Evolutionary conservation across 495 filamentous ascomycete genomes (phyloP).

Genomic region (Rhizodiscina lignyota): DNA sequence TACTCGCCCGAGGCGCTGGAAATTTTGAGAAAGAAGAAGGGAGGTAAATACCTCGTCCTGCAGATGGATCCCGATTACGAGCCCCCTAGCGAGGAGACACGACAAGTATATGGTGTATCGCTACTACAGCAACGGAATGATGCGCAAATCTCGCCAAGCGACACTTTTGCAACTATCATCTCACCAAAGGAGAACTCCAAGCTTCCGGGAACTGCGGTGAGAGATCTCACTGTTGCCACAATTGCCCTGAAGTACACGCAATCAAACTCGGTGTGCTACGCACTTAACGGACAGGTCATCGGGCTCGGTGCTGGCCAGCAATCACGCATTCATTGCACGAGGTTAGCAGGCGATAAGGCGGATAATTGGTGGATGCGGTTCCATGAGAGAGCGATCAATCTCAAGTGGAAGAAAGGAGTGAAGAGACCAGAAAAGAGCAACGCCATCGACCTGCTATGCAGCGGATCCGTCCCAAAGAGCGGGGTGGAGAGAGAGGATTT

Average conservation of each 20-base stretch:
- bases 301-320: conserved; percentile 94
- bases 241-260: conserved; percentile 97
- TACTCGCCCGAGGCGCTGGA: conserved; percentile 73
- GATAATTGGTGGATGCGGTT: conserved; percentile 99
- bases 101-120: conserved; percentile 77
- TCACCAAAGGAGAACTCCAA: conserved; percentile 44
- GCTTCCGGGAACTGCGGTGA: conserved; percentile 64
- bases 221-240: conserved; percentile 88
- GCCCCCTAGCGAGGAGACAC: conserved; percentile 55
- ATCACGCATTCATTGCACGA: conserved; percentile 94
- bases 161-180: conserved; percentile 70
- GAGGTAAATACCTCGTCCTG: conserved; percentile 87
- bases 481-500: conserved; percentile 73
- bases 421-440: conserved; percentile 96
- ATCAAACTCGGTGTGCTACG: conserved; percentile 97
- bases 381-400: conserved; percentile 65
- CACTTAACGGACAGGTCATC: conserved; percentile 83
- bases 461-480: conserved; percentile 60
- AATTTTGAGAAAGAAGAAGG: conserved; percentile 96
- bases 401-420: conserved; percentile 93
- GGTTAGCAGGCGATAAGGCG: conserved; percentile 94
- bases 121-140: conserved; percentile 87
- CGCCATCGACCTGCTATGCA: conserved; percentile 87
- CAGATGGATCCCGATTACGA: conserved; percentile 83
- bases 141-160: conserved; percentile 60